Percentiles rank a stretch among this genome's conserved stretches.
Conservation (phyloP, 2,329 filamentous ascomycete species). For the Periconia sp. region DNA sequence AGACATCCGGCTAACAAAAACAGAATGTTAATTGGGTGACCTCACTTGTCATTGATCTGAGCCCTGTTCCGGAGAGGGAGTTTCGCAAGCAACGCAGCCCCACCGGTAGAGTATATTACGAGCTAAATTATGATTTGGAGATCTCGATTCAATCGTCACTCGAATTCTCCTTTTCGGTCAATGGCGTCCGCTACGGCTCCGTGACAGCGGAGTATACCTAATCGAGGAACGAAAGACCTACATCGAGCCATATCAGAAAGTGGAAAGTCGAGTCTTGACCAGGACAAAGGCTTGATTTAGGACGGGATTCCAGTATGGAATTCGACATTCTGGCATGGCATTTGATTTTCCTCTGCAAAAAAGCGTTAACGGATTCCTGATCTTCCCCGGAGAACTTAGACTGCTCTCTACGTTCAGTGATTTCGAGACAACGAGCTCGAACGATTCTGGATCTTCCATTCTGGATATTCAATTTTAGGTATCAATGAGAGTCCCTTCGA, state of each 20-base stretch:
- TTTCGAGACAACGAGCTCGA: no score
- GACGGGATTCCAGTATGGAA: no score
- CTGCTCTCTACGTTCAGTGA: no score
- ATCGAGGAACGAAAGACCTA: background rate
- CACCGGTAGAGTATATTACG: constrained; percentile 1
- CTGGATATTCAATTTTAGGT: no score
- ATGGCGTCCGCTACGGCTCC: constrained; percentile 19
- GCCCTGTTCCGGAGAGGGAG: constrained; percentile 6
- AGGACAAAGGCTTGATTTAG: no score
- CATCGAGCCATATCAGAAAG: background rate
- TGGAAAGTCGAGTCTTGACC: no score
- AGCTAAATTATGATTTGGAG: constrained; percentile 2
- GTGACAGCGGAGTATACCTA: constrained; percentile 22
- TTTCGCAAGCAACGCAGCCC: background rate
- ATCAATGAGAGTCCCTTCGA: no score
- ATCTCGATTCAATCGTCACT: constrained; percentile 24
- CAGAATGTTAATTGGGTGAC: constrained; percentile 18
- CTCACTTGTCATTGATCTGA: constrained; percentile 15
- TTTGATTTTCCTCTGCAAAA: no score
- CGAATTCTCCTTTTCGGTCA: constrained; percentile 20
- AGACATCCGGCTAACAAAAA: background rate
- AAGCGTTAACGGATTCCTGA: no score
- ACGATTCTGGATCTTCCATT: no score
- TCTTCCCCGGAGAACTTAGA: no score
- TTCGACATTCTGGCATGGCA: no score